Base-by-base conservation (phyloP, 306 rosid species). In the Vachellia pachyceras region DNA sequence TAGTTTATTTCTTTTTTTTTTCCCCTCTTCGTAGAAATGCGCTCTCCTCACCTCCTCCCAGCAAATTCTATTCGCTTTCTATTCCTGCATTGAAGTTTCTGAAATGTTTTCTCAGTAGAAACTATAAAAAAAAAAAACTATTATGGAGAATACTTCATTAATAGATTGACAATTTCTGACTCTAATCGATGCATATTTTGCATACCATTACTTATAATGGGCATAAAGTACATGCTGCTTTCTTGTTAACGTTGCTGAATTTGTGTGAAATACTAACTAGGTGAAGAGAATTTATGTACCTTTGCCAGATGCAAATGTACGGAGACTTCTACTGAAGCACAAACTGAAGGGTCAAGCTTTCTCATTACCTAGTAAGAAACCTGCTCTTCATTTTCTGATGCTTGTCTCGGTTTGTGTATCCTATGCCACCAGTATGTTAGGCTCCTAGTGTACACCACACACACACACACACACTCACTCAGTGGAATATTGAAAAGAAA, bases 311-410 rank as follows among this genome's bases (percentile, higher is more conserved):
- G 86, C 78, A 79, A 84, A 88, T 84, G 93, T 91, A 58, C 88
- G 98, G 79, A 91, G 91, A 77, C 86, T 88, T 82, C 88, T 95
- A 78, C 83, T 95, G 37, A 89, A 83, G 78, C 88, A 89, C 92
- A 91, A 86, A 81, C 99, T 95, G 84, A 95, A 91, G 93, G 99
- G 97, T 84, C 98, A 95, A 86, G 90, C 98, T 11, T 95, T 82
- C 86, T 91, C 98, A 76, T 85, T 95, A 88, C 96, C 99, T 54
- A 82, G 99, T 95, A 88, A 91, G 98, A 83, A 76, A 22, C 40
- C 23, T 42, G 70, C 76, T 82, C 75, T n/a, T n/a, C 73, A 79
- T 47, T 77, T 41, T 69, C 10, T 44, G 69, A 50, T 79, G 15
- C 73, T 80, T 44, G n/a, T 82, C 37, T 71, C n/a, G 29, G 72